phyloP scores from a whole-genome alignment of 306 rosid genomes.

The Trifolium repens region DNA sequence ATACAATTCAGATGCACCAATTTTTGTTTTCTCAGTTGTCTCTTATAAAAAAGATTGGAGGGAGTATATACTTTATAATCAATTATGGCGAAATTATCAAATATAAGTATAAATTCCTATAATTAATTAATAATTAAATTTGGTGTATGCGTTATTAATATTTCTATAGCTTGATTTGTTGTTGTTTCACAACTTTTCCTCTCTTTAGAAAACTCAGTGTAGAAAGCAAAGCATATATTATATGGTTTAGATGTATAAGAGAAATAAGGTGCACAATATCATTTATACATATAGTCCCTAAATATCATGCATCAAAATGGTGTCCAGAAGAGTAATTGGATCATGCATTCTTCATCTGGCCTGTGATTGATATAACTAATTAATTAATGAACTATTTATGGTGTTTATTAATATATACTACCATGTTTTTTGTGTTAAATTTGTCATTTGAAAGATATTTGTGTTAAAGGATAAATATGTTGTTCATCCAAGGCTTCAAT shows the following conservation, averaged over 20 bases:
- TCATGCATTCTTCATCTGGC: conserved; percentile 27
- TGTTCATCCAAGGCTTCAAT: not conserved
- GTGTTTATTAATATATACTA: no score
- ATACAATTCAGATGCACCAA: no score
- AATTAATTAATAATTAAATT: not conserved
- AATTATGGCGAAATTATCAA: not conserved
- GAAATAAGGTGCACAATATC: conserved; percentile 2
- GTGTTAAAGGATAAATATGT: not conserved
- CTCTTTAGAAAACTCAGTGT: not conserved
- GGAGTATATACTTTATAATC: no score
- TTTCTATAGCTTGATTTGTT: conserved; percentile 26
- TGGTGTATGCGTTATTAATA: not conserved
- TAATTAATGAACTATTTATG: not conserved
- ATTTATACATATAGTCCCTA: not conserved
- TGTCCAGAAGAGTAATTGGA: not conserved
- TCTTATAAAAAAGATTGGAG: no score
- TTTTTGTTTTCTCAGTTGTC: no score
- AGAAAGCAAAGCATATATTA: not conserved
- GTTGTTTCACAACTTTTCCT: conserved; percentile 4
- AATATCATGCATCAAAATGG: not conserved
- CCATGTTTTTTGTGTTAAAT: no score
- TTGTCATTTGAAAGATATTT: no score
- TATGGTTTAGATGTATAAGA: conserved; percentile 13
- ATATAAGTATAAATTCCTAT: not conserved
- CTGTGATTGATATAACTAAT: not conserved